Evolutionary conservation across 495 filamentous ascomycete species (phyloP), one percentile per base, ranked within the genome.

Genomic region (Daldinia decipiens): DNA sequence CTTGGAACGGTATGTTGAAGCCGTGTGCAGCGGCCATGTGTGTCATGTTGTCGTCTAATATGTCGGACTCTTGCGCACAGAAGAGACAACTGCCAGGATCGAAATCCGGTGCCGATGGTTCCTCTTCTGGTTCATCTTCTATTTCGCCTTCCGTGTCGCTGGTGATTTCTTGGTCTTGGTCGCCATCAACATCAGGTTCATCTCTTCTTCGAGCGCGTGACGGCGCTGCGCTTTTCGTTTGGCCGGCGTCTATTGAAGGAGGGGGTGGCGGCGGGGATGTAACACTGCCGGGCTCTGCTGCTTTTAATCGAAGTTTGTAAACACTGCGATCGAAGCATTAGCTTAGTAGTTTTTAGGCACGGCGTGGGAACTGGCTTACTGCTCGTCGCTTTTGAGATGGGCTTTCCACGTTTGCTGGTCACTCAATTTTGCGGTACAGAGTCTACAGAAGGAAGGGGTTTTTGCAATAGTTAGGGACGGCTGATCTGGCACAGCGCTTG

Each of bases 361-460:
- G 9, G 1, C 9, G 8, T 7, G n/a, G 5, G n/a, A 13, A 36
- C 4, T 12, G 3, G 13, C 43, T 24, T 24, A 47, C 43, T 47
- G 43, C 43, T 47, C 19, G 3, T 47, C 43, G 8, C 43, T 47
- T 47, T 47, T 47, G 21, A 47, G 43, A 24, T 47, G 43, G 43
- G 43, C 17, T 24, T 47, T 47, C 43, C 43, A 47, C 43, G 43
- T 47, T 24, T 47, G 43, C 8, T 47, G 17, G 19, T 11, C 17
- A 24, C 43, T 24, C 43, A 47, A 24, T 12, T 47, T 3, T 21
- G 21, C 43, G 9, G 24, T 47, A 12, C 43, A 47, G 43, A 47
- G 19, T 47, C 17, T 47, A 47, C 43, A 47, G 43, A 21, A 47
- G 19, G 43, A 47, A 47, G 43, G 43, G 43, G 43, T 0, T 47